Evolutionary conservation across 371 early-diverging fungal species (phyloP).

Genomic region (Haplosporangium sp.): DNA sequence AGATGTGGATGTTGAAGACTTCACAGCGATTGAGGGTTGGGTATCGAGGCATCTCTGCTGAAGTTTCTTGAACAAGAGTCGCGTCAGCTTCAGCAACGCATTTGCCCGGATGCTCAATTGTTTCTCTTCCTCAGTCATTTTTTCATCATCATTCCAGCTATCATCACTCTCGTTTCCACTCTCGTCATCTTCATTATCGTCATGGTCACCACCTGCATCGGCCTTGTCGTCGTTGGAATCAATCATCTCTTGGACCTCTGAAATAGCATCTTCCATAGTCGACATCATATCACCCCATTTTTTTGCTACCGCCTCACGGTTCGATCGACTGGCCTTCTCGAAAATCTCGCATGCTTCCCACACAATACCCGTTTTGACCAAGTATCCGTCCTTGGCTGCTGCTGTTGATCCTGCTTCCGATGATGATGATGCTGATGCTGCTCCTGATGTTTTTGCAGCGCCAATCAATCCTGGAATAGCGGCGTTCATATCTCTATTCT

Average conservation of each 20-base stretch:
- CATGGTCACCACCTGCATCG: slow-evolving; percentile 9
- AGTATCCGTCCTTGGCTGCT: slow-evolving; percentile 30
- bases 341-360: slow-evolving; percentile 54
- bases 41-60: slow-evolving; percentile 52
- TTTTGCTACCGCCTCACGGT: slow-evolving; percentile 43
- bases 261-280: slow-evolving; percentile 50
- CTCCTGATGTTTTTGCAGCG: neutral
- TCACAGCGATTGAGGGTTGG: slow-evolving; percentile 8
- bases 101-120: slow-evolving; percentile 45
- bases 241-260: slow-evolving; percentile 53
- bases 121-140: slow-evolving; percentile 54
- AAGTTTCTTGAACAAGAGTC: slow-evolving; percentile 47
- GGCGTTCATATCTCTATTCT: slow-evolving; percentile 6
- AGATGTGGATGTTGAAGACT: neutral
- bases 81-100: slow-evolving; percentile 40
- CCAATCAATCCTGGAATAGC: slow-evolving; percentile 8
- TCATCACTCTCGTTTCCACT: slow-evolving; percentile 49
- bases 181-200: slow-evolving; percentile 13
- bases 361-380: slow-evolving; percentile 47
- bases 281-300: slow-evolving; percentile 51
- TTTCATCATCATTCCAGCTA: slow-evolving; percentile 47
- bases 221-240: slow-evolving; percentile 45
- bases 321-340: slow-evolving; percentile 44
- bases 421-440: neutral
- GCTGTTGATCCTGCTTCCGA: neutral